Percentiles rank a stretch among this genome's conserved stretches.
Conservation (phyloP, 2,329 filamentous ascomycete genomes). For the Colletotrichum magnum region DNA sequence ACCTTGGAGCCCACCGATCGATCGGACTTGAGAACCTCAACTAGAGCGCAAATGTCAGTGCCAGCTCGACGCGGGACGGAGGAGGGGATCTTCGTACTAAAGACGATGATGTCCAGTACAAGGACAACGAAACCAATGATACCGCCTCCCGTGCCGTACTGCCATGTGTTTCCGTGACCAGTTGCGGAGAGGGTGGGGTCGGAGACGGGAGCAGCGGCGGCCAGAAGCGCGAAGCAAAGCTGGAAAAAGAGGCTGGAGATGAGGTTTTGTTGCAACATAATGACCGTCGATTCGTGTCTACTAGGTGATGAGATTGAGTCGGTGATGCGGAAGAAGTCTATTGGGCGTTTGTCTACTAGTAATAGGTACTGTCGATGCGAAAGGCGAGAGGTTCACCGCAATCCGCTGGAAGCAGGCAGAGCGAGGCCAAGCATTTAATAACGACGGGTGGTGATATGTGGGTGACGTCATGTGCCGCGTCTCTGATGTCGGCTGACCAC, state of each 20-base stretch:
- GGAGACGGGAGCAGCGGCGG: constrained; percentile 64
- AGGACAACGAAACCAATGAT: constrained; percentile 73
- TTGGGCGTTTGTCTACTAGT: neutral
- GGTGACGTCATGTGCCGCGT: constrained; percentile 3
- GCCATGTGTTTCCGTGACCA: constrained; percentile 61
- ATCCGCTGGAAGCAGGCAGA: too few relatives aligned
- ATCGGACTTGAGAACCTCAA: constrained; percentile 76
- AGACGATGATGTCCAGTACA: constrained; percentile 74
- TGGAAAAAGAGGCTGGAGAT: constrained; percentile 63
- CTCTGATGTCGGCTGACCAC: neutral
- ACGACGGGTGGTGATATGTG: neutral
- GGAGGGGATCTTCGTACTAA: constrained; percentile 60
- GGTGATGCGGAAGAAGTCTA: neutral
- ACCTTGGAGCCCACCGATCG: constrained; percentile 71
- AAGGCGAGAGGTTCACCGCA: fast-evolving
- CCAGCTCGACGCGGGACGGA: neutral
- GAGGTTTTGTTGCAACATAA: constrained; percentile 35
- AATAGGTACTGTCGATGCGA: neutral
- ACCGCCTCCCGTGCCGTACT: constrained; percentile 73
- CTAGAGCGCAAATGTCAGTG: constrained; percentile 52
- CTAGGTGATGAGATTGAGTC: neutral
- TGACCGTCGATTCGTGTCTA: neutral
- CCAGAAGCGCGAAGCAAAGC: constrained; percentile 64
- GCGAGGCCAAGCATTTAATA: constrained; percentile 14
- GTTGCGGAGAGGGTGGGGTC: constrained; percentile 60